A percentile compares a stretch with the other conserved stretches of the same genome.
Evolutionary conservation across 768 basidiomycete species (phyloP).

Genomic region (Tulasnella sp.): DNA sequence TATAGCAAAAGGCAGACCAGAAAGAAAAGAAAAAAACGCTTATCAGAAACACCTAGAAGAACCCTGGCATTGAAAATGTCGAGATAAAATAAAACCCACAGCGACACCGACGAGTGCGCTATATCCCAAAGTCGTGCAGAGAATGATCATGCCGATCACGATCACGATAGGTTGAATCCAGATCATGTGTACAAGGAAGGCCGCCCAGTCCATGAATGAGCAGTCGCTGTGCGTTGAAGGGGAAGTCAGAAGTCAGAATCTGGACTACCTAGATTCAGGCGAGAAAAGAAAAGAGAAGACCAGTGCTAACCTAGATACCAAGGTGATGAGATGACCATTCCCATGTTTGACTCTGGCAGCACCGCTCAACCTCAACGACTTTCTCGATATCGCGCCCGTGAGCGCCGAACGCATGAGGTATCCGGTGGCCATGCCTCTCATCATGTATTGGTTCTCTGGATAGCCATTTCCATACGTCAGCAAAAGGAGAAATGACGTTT

Average conservation of each 20-base stretch:
- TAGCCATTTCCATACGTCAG: too few species aligned
- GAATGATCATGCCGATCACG: conserved; percentile 58
- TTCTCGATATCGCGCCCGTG: conserved; percentile 26
- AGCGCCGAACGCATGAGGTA: conserved; percentile 1
- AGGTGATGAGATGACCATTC: conserved; percentile 25
- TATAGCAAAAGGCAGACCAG: too few species aligned
- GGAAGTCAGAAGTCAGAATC: neutral
- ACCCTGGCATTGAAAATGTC: too few species aligned
- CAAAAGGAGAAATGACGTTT: too few species aligned
- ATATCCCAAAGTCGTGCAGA: conserved; percentile 59
- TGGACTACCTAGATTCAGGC: neutral
- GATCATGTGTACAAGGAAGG: neutral
- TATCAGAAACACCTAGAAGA: too few species aligned
- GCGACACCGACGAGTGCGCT: conserved; percentile 45
- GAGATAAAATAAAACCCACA: conserved; percentile 11
- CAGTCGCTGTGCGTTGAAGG: neutral
- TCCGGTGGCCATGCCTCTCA: too few species aligned
- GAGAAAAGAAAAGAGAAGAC: conserved; percentile 3
- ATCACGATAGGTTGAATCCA: conserved; percentile 49
- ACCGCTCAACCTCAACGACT: conserved; percentile 27
- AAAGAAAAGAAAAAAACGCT: too few species aligned
- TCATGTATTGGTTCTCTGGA: too few species aligned
- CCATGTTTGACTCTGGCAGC: conserved; percentile 23
- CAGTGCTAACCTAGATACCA: conserved; percentile 24
- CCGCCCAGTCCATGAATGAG: too few species aligned